Evolutionary conservation across 352 stramenopile species (phyloP).

Genomic region (Globisporangium heterothallicum): DNA sequence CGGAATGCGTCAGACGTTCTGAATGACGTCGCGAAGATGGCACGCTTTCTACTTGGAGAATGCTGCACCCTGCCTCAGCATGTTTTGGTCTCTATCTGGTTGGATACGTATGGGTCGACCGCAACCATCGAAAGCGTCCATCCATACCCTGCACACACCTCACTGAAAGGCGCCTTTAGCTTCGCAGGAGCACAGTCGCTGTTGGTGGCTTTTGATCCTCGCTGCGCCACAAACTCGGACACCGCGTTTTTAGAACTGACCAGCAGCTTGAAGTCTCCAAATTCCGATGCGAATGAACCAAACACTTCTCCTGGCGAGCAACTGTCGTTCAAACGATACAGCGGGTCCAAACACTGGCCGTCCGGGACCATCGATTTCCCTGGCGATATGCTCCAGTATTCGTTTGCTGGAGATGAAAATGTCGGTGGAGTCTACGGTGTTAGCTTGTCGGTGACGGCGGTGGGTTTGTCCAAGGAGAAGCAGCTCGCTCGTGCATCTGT

Average conservation of each 20-base stretch:
- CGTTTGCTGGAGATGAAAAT: constrained; percentile 56
- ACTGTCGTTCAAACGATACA: constrained; percentile 27
- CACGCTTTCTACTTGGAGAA: constrained; percentile 59
- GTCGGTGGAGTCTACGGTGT: constrained; percentile 49
- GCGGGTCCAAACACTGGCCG: constrained; percentile 42
- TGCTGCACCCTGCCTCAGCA: constrained; percentile 37
- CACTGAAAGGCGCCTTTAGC: constrained; percentile 28
- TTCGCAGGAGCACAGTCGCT: constrained; percentile 56
- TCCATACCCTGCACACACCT: constrained; percentile 33
- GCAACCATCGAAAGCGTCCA: constrained; percentile 60
- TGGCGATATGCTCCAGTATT: constrained; percentile 57
- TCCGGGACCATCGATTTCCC: constrained; percentile 42
- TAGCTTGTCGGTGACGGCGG: constrained; percentile 45
- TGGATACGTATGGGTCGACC: constrained; percentile 68
- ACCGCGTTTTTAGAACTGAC: constrained; percentile 18
- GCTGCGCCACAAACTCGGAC: constrained; percentile 34
- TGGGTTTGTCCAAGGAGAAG: constrained; percentile 56
- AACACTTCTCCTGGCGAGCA: constrained; percentile 14
- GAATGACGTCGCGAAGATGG: constrained; percentile 45
- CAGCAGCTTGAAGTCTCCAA: neutral
- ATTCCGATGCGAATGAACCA: constrained; percentile 1
- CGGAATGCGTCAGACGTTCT: constrained; percentile 38
- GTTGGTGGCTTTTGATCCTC: constrained; percentile 59
- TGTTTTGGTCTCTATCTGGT: constrained; percentile 62
- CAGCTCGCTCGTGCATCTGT: constrained; percentile 47